A percentile compares a stretch with the other conserved stretches of the same genome.
phyloP scores from a whole-genome alignment of 352 stramenopile species.

The Pythium aquatile region DNA sequence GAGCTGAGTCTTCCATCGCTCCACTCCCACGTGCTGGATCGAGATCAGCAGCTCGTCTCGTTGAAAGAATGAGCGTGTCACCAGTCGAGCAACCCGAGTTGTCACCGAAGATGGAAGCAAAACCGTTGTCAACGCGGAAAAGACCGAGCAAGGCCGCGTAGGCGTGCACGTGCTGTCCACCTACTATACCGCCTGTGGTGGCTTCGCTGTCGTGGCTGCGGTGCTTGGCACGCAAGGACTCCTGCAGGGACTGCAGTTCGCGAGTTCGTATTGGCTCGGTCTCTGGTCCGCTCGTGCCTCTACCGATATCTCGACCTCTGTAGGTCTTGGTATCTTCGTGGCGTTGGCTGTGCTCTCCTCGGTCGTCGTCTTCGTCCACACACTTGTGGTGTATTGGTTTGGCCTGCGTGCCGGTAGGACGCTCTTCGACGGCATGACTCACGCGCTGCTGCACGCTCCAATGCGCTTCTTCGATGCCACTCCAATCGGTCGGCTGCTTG shows the following conservation, averaged over 20 bases:
- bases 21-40: background rate
- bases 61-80: background rate
- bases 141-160: background rate
- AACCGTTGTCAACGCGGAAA: background rate
- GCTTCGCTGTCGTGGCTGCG: constrained; percentile 32
- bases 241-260: constrained; percentile 78
- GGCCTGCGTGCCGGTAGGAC: constrained; percentile 22
- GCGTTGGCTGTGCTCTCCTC: background rate
- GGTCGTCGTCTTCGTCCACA: constrained; percentile 16
- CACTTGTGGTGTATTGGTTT: constrained; percentile 6
- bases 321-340: background rate
- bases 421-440: constrained; percentile 86
- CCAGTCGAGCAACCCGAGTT: background rate
- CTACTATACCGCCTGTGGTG: constrained; percentile 44
- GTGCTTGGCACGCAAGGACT: constrained; percentile 56
- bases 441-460: constrained; percentile 76
- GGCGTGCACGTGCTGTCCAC: background rate
- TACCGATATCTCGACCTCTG: background rate
- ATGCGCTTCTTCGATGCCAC: constrained; percentile 91
- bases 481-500: constrained; percentile 83
- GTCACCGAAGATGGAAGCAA: background rate
- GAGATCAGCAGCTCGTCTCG: background rate
- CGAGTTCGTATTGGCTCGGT: constrained; percentile 90
- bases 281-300: constrained; percentile 58
- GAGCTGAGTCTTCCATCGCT: constrained; percentile 35